Percentiles rank a stretch among this genome's conserved stretches.
Evolutionary conservation across 2,329 filamentous ascomycete genomes (phyloP).

Genomic region (Botrytis tulipae): DNA sequence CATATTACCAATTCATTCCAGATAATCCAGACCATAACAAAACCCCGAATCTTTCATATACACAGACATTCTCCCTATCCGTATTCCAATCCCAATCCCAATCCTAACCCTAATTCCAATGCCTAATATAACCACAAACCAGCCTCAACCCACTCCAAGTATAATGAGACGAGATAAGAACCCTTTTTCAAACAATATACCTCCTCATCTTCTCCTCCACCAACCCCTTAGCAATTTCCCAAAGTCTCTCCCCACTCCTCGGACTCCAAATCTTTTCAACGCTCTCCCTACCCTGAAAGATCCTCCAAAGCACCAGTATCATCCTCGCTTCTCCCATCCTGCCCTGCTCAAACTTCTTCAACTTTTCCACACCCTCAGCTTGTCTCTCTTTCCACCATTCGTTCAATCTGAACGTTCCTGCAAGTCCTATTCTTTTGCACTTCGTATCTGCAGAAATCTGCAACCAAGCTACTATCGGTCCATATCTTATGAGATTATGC

Average conservation of each 20-base stretch:
- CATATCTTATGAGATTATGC: conserved; percentile 5
- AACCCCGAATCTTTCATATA: not conserved
- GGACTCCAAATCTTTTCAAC: not conserved
- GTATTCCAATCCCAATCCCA: not conserved
- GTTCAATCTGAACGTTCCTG: not conserved
- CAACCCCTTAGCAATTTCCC: not conserved
- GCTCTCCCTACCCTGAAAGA: not conserved
- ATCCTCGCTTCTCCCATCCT: not conserved
- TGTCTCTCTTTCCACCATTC: conserved; percentile 11
- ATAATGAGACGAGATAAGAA: not conserved
- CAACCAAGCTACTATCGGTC: conserved; percentile 10
- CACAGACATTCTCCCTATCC: not conserved
- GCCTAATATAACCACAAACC: not conserved
- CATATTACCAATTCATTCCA: not conserved
- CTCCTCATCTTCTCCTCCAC: conserved; percentile 7
- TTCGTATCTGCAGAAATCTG: conserved; percentile 1
- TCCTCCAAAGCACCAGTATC: conserved; percentile 9
- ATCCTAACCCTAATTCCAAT: not conserved
- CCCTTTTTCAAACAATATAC: not conserved
- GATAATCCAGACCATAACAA: not conserved
- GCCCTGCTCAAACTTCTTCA: conserved; percentile 3
- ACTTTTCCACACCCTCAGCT: not conserved
- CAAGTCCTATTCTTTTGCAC: conserved; percentile 1
- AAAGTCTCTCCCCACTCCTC: not conserved
- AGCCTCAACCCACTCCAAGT: not conserved